These are phyloP conservation scores for Luvunga scandens DNA, from an alignment of 345 rosid genomes.

Conservation along the genomic window DNA sequence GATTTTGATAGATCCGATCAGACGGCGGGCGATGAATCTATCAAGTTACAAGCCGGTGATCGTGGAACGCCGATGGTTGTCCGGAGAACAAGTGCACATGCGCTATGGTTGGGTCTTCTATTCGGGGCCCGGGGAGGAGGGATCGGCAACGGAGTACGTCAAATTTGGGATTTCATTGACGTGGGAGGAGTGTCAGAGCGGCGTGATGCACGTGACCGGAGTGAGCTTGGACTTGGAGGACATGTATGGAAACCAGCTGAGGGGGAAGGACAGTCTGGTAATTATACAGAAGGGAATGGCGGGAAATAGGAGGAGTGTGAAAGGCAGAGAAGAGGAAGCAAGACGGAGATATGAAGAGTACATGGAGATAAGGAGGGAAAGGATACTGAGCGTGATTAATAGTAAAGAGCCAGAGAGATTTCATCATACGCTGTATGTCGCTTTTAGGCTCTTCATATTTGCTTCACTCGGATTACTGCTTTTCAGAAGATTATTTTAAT, in stretches of 20 bases:
- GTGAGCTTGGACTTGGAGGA: slow-evolving; percentile 67
- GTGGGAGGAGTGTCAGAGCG: slow-evolving; percentile 39
- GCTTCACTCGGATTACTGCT: slow-evolving; percentile 28
- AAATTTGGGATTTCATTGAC: slow-evolving; percentile 55
- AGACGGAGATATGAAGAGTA: slow-evolving; percentile 38
- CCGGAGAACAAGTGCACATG: slow-evolving; percentile 60
- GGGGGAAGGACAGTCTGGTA: slow-evolving; percentile 62
- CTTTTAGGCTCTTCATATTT: no score
- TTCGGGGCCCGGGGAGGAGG: slow-evolving; percentile 21
- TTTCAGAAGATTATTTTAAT: slow-evolving; percentile 19
- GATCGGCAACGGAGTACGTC: slow-evolving; percentile 27
- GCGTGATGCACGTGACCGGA: slow-evolving; percentile 66
- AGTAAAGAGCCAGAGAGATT: not conserved
- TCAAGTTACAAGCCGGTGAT: slow-evolving; percentile 66
- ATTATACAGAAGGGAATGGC: slow-evolving; percentile 37
- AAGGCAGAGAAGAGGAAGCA: slow-evolving; percentile 28
- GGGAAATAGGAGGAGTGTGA: slow-evolving; percentile 44
- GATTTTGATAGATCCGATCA: slow-evolving; percentile 61
- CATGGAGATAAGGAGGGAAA: slow-evolving; percentile 43
- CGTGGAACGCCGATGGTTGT: slow-evolving; percentile 62
- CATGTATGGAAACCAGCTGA: slow-evolving; percentile 58
- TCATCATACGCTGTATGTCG: no score
- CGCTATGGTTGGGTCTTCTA: slow-evolving; percentile 36
- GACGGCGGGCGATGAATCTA: slow-evolving; percentile 54
- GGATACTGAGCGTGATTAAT: slow-evolving; percentile 44